Evolutionary conservation across 768 basidiomycete genomes (phyloP).

Genomic region (Pholiota conissans): DNA sequence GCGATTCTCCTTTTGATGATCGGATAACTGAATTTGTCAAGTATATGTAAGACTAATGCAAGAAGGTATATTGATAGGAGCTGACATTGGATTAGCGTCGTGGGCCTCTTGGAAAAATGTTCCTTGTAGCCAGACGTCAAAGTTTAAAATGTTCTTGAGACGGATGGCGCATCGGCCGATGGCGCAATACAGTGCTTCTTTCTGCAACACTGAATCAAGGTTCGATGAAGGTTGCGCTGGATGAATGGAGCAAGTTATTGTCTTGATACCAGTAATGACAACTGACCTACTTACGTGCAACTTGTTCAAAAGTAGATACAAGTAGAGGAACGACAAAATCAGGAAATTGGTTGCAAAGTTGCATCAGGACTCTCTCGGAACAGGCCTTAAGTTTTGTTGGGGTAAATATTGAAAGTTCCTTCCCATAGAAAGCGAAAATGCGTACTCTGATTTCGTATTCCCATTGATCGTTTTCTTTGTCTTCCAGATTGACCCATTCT

Average conservation of each 20-base stretch:
- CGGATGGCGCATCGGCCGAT: constrained; percentile 77
- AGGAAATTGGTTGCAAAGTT: constrained; percentile 68
- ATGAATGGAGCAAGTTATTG: neutral
- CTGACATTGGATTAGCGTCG: constrained; percentile 59
- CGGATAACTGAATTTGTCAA: constrained; percentile 61
- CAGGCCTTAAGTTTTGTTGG: constrained; percentile 63
- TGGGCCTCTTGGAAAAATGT: constrained; percentile 61
- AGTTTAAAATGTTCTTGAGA: constrained; percentile 63
- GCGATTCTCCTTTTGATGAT: constrained; percentile 95
- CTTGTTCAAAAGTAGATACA: constrained; percentile 53
- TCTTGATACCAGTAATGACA: neutral
- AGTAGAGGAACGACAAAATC: constrained; percentile 71
- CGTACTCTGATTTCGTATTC: constrained; percentile 88
- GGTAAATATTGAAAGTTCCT: neutral
- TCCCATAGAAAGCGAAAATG: neutral
- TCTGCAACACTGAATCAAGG: constrained; percentile 65
- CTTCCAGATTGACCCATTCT: constrained; percentile 91
- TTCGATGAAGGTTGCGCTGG: constrained; percentile 49
- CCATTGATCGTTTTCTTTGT: constrained; percentile 90
- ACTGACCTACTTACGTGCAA: constrained; percentile 49
- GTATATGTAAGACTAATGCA: neutral
- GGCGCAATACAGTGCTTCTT: constrained; percentile 87
- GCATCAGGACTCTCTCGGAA: constrained; percentile 89
- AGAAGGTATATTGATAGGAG: neutral
- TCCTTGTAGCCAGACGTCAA: constrained; percentile 67